These are phyloP conservation scores for Cladosporium sp. DNA, from an alignment of 2,329 filamentous ascomycete genomes.

Conservation along the genomic window DNA sequence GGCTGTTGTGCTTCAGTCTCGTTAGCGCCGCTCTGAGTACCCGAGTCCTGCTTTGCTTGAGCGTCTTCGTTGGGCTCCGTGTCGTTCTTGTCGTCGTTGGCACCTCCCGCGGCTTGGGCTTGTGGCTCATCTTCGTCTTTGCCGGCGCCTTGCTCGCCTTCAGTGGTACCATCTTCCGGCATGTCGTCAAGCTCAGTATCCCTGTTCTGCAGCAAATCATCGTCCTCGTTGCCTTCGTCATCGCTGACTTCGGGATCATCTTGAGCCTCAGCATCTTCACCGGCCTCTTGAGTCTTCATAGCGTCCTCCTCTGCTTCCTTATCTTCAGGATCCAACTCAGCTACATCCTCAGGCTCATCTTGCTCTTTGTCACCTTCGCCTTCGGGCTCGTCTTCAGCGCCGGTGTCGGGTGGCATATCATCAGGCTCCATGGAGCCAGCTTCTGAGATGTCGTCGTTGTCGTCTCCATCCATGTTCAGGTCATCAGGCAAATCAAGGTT, in stretches of 20 bases:
- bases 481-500: slow-evolving; percentile 83
- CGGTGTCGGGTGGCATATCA: slow-evolving; percentile 23
- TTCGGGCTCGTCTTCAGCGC: slow-evolving; percentile 26
- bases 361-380: slow-evolving; percentile 39
- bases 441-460: slow-evolving; percentile 44
- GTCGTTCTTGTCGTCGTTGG: slow-evolving; percentile 47
- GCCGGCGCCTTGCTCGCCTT: slow-evolving; percentile 47
- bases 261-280: slow-evolving; percentile 41
- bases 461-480: slow-evolving; percentile 72
- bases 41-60: slow-evolving; percentile 25
- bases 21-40: slow-evolving; percentile 21
- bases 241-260: slow-evolving; percentile 19
- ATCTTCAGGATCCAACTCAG: slow-evolving; percentile 43
- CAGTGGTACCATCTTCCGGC: slow-evolving; percentile 24
- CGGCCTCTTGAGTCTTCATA: slow-evolving; percentile 46
- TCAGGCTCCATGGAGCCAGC: slow-evolving; percentile 18
- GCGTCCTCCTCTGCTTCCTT: slow-evolving; percentile 49
- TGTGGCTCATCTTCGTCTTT: slow-evolving; percentile 61
- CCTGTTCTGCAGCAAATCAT: slow-evolving; percentile 25
- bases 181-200: slow-evolving; percentile 23
- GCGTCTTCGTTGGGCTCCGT: slow-evolving; percentile 19
- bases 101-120: slow-evolving; percentile 17
- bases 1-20: slow-evolving; percentile 27
- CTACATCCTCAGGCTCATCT: slow-evolving; percentile 44
- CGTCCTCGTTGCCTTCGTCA: slow-evolving; percentile 21